phyloP scores from a whole-genome alignment of 352 stramenopile genomes.

The Aphanomyces invadans region DNA sequence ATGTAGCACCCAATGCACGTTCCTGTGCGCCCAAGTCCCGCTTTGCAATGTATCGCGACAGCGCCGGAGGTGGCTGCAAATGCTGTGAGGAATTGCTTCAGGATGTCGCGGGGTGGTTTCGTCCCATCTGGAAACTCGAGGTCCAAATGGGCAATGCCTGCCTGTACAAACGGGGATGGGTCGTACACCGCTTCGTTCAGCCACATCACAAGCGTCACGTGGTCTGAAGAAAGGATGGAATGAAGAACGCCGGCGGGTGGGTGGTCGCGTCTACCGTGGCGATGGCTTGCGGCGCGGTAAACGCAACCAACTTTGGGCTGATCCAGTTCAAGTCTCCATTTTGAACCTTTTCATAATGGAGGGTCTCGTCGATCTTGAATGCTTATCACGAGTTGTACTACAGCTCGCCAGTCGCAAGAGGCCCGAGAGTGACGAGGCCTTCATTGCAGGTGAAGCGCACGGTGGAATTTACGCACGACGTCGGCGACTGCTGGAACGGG shows the following conservation, averaged over 20 bases:
- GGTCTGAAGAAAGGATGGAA: constrained; percentile 77
- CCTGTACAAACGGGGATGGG: constrained; percentile 50
- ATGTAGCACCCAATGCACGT: constrained; percentile 89
- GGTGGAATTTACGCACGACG: constrained; percentile 75
- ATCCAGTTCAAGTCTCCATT: constrained; percentile 91
- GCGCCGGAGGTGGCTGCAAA: constrained; percentile 48
- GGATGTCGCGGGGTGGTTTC: constrained; percentile 57
- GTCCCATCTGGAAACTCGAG: constrained; percentile 87
- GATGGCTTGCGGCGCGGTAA: constrained; percentile 77
- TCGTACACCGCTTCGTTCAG: constrained; percentile 91
- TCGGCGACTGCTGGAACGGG: constrained; percentile 77
- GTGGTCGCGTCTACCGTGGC: constrained; percentile 34
- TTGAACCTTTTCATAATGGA: constrained; percentile 87
- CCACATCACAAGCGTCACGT: constrained; percentile 83
- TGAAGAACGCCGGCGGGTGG: constrained; percentile 80
- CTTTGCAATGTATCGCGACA: constrained; percentile 85
- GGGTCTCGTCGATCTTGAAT: constrained; percentile 86
- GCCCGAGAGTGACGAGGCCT: no score
- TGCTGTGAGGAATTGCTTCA: constrained; percentile 46
- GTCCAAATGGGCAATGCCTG: constrained; percentile 79
- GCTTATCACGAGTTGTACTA: neutral
- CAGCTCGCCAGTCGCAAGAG: no score
- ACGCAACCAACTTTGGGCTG: constrained; percentile 83
- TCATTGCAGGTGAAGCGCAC: constrained; percentile 37
- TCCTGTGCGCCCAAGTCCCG: constrained; percentile 86